Evolutionary conservation across 176 grass and related monocot species (phyloP).

Genomic region (Echinochloa phyllopogon): DNA sequence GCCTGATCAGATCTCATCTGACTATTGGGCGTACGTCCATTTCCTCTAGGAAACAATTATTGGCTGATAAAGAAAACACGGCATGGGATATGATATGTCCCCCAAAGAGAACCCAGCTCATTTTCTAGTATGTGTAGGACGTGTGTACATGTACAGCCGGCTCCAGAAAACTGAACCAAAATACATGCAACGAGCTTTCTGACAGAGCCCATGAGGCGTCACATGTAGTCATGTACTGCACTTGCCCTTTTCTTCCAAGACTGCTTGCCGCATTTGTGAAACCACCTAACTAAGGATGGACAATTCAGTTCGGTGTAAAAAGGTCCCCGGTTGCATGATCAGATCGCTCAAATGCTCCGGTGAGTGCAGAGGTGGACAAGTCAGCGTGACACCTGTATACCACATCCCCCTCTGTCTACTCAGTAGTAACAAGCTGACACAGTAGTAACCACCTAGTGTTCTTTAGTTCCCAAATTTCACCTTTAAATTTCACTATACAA

Average conservation of each 20-base stretch:
- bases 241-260: not conserved
- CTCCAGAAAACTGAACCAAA: constrained; percentile 8
- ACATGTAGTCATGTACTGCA: not conserved
- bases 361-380: not conserved
- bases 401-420: not conserved
- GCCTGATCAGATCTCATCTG: not conserved
- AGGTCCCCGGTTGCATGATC: not conserved
- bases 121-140: not conserved
- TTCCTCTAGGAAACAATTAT: not conserved
- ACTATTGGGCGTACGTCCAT: not conserved
- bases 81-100: constrained; percentile 26
- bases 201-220: not conserved
- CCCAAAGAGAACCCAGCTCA: not conserved
- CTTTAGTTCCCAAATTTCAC: too few relatives aligned
- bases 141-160: not conserved
- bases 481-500: too few relatives aligned
- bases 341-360: not conserved
- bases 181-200: not conserved
- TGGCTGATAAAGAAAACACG: constrained; percentile 1
- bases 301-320: not conserved
- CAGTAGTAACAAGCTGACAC: not conserved
- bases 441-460: too few relatives aligned
- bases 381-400: not conserved
- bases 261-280: not conserved
- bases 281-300: not conserved